Conservation (phyloP, 352 stramenopile species). For the Pythium phragmiticola region DNA sequence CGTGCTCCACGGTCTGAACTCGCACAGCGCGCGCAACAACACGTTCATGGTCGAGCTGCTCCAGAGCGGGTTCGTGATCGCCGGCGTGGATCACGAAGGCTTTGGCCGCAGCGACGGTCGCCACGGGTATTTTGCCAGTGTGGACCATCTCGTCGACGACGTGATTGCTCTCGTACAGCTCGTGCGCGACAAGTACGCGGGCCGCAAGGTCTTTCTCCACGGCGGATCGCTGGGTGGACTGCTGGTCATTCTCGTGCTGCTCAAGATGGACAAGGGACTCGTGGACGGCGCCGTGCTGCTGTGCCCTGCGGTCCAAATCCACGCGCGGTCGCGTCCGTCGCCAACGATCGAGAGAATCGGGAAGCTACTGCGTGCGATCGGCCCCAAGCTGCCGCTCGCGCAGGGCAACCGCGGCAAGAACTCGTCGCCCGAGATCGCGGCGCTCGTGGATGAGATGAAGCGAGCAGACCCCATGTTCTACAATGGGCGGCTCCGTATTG, state of each 20-base stretch:
- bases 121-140: constrained; percentile 73
- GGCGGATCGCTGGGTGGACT: constrained; percentile 73
- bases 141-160: constrained; percentile 61
- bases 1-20: constrained; percentile 75
- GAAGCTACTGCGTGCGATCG: constrained; percentile 49
- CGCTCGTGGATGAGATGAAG: constrained; percentile 54
- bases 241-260: constrained; percentile 56
- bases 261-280: constrained; percentile 42
- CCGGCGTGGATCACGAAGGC: constrained; percentile 65
- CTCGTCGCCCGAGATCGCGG: constrained; percentile 58
- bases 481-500: constrained; percentile 65
- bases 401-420: constrained; percentile 59
- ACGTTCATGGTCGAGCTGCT: constrained; percentile 73
- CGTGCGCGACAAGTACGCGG: constrained; percentile 57
- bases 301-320: constrained; percentile 70
- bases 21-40: constrained; percentile 76
- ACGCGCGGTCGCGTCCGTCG: constrained; percentile 50
- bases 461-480: constrained; percentile 70
- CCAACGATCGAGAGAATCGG: constrained; percentile 43
- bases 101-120: constrained; percentile 75
- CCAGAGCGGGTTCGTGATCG: constrained; percentile 59
- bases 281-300: constrained; percentile 73
- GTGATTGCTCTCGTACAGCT: constrained; percentile 60
- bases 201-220: constrained; percentile 68
- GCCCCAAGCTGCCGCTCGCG: constrained; percentile 65